Base-by-base conservation (phyloP, 225 moss, liverwort and hornwort genomes). In the Takakia lepidozioides region DNA sequence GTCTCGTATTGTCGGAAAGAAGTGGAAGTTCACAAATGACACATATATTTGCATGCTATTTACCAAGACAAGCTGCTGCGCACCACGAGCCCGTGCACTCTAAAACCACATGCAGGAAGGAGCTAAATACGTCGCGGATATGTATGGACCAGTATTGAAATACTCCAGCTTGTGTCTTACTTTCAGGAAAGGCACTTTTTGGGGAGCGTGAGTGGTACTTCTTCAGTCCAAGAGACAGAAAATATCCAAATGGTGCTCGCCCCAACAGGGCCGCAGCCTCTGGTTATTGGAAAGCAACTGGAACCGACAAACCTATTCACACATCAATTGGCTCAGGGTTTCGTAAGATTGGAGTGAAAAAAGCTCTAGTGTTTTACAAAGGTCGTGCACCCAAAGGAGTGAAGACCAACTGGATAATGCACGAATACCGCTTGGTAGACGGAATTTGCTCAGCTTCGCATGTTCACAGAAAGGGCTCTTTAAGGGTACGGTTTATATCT, bases 361-460 rank as follows among this genome's bases (percentile, higher is more conserved):
- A 98, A 47, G 98, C 98, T 1, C 80, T 98, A 1, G 98, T 98
- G 10, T 98, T 98, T 46, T 98, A 98, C 81, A 89, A 98, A 40
- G 98, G 98, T 42, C 85, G 98, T 1, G 98, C 98, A 3, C 98
- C 98, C 16, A 98, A 98, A 60, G 98, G 98, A 24, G 71, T 91
- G 28, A 98, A 98, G 65, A 98, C 98, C 61, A 98, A 98, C 60
- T 98, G 98, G 98, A 98, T 98, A 42, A 98, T 98, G 98, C 98
- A 98, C 30, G 98, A 98, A 74, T 98, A 98, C 36, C 87, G 91
- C 10, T 34, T 91, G 59, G 91, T 87, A 8, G 98, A 98, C 23
- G 87, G 84, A 25, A 87, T 87, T 34, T 81, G 81, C 2, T 72
- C 87, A 5, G 59, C 77, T 0, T 78, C 80, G n/a, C 87, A 82